Conservation (phyloP, 2,329 filamentous ascomycete species). For the Incumbomyces delicatus region DNA sequence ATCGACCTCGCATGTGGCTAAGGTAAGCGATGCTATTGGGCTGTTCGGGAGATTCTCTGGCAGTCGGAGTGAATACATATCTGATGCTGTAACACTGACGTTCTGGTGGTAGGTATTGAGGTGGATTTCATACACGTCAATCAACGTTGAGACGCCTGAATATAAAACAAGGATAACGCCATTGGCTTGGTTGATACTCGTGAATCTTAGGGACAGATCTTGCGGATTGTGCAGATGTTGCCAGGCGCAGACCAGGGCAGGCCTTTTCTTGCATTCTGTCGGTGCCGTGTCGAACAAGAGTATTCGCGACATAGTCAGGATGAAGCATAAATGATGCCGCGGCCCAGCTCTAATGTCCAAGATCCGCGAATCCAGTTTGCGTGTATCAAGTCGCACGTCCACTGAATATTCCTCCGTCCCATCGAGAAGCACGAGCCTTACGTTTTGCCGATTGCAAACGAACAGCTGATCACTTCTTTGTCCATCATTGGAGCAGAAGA, state of each 20-base stretch:
- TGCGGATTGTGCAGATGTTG: constrained; percentile 45
- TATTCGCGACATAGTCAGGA: constrained; percentile 45
- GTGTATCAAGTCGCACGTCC: constrained; percentile 28
- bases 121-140: constrained; percentile 25
- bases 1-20: not conserved
- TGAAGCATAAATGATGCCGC: constrained; percentile 36
- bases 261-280: constrained; percentile 21
- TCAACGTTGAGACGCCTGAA: constrained; percentile 29
- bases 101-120: not conserved
- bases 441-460: constrained; percentile 41
- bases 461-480: constrained; percentile 31
- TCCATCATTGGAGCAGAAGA: constrained; percentile 28
- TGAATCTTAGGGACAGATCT: constrained; percentile 41
- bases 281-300: constrained; percentile 31
- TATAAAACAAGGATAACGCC: constrained; percentile 31
- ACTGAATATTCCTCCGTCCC: constrained; percentile 21
- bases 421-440: constrained; percentile 29
- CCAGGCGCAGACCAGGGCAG: constrained; percentile 36
- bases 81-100: constrained; percentile 4
- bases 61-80: constrained; percentile 11
- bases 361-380: constrained; percentile 41
- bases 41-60: constrained; percentile 6
- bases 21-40: not conserved
- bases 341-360: constrained; percentile 39
- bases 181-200: constrained; percentile 24